Base-by-base conservation (phyloP, 129 eudicot species). In the Arctium lappa region DNA sequence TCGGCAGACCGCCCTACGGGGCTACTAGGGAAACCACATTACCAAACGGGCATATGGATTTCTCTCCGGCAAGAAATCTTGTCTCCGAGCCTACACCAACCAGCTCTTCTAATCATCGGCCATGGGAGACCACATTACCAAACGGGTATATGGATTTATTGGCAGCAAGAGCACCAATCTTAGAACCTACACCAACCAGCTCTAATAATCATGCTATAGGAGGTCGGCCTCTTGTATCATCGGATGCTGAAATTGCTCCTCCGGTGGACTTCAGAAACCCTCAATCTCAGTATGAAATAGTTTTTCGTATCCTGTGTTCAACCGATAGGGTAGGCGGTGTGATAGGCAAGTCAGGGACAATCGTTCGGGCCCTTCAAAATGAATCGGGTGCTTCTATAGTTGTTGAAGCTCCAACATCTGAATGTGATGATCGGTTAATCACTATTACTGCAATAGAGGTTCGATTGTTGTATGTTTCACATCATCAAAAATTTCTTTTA, bases 311-410 rank as follows among this genome's bases (percentile, higher is more conserved):
- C 65, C 91, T 94, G 69, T 92, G 94, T 82, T 73, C 88, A 11
- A 79, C 53, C 60, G 95, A 92, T 72, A 84, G 83, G 74, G 90
- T 91, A 31, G 95, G 95, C 16, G 88, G 90, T 27, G 84, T 94
- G 38, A 94, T 92, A 60, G 98, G 98, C 70, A 90, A 83, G 72
- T 91, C 89, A 86, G 97, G 98, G 50, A 81, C 92, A 29, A 87
- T 86, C 27, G 32, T 94, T 36, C 88, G 82, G 77, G 83, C 89
- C 4, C 82, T 94, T 60, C 87, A 90, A 86, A 79, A 81, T 48
- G 92, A 94, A 65, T 46, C 94, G 37, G 92, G 95, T 63, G 90
- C 95, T 69, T 76, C 69, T 75, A 90, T 94, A 70, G 82, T 13
- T 48, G 77, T 90, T 38, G 90, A 86, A 50, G 48, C 80, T 56